Evolutionary conservation across 2,329 filamentous ascomycete species (phyloP).

Genomic region (Sclerotinia subarctica): DNA sequence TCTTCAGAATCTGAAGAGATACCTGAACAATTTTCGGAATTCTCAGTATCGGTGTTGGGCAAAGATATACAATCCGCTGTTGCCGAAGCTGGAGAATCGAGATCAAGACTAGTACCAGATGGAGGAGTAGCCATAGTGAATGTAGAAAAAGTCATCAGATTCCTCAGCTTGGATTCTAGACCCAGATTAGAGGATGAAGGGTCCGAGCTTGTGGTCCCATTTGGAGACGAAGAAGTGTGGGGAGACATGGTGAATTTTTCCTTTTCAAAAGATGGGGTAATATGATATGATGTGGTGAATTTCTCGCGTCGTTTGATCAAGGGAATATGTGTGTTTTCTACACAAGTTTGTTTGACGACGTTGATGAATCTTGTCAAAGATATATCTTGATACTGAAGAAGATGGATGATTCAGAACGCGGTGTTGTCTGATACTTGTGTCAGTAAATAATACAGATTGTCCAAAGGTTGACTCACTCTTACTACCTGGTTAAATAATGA

Average conservation of each 20-base stretch:
- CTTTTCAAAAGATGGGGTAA: neutral
- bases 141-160: conserved; percentile 8
- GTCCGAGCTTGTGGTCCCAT: conserved; percentile 6
- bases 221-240: conserved; percentile 4
- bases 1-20: conserved; percentile 9
- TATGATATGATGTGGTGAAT: neutral
- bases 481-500: neutral
- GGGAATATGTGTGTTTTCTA: neutral
- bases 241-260: conserved; percentile 10
- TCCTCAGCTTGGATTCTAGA: conserved; percentile 1
- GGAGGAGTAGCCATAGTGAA: neutral
- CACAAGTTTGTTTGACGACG: neutral
- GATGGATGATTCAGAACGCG: neutral
- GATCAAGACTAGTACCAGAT: neutral
- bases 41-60: conserved; percentile 30
- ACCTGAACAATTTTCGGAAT: conserved; percentile 25
- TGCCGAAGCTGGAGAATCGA: conserved; percentile 19
- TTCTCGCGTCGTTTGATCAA: neutral
- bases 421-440: conserved; percentile 1
- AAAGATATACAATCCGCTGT: conserved; percentile 28
- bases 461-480: conserved; percentile 1
- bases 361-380: neutral
- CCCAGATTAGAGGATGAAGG: neutral
- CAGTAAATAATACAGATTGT: neutral
- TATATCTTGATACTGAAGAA: neutral